Percentiles rank a stretch among this genome's conserved stretches.
phyloP scores from a whole-genome alignment of 2,329 filamentous ascomycete species.

The Colletotrichum brevisporum region DNA sequence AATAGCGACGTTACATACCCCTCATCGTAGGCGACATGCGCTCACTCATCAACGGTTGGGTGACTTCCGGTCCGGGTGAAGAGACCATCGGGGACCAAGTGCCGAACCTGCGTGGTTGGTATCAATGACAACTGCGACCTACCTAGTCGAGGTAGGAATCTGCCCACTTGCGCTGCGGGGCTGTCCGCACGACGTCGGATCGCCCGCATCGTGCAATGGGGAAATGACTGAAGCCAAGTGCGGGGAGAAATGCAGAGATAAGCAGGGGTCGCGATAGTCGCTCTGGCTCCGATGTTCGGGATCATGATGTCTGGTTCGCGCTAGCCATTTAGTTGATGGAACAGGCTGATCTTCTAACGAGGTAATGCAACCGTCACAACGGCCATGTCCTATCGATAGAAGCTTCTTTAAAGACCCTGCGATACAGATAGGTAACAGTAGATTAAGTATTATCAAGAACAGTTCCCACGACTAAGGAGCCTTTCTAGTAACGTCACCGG shows the following conservation, averaged over 20 bases:
- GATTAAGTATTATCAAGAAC: not conserved
- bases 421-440: too few relatives aligned
- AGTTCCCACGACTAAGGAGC: not conserved
- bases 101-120: not conserved
- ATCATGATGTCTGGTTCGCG: not conserved
- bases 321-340: not conserved
- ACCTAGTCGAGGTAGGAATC: slow-evolving; percentile 21
- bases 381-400: too few relatives aligned
- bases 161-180: slow-evolving; percentile 8
- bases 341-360: not conserved
- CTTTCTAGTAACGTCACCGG: too few relatives aligned
- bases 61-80: not conserved
- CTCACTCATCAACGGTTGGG: not conserved
- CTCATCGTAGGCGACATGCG: not conserved
- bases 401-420: too few relatives aligned
- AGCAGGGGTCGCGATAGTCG: slow-evolving; percentile 29
- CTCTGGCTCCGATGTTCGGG: slow-evolving; percentile 18
- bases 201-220: slow-evolving; percentile 1
- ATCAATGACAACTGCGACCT: not conserved
- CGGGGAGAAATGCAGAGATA: slow-evolving; percentile 26
- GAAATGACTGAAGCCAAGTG: not conserved
- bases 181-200: slow-evolving; percentile 4
- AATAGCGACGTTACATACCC: slow-evolving; percentile 36
- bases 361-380: too few relatives aligned
- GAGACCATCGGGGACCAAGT: not conserved